Conservation (phyloP, 495 filamentous ascomycete species). For the Glonium stellatum region DNA sequence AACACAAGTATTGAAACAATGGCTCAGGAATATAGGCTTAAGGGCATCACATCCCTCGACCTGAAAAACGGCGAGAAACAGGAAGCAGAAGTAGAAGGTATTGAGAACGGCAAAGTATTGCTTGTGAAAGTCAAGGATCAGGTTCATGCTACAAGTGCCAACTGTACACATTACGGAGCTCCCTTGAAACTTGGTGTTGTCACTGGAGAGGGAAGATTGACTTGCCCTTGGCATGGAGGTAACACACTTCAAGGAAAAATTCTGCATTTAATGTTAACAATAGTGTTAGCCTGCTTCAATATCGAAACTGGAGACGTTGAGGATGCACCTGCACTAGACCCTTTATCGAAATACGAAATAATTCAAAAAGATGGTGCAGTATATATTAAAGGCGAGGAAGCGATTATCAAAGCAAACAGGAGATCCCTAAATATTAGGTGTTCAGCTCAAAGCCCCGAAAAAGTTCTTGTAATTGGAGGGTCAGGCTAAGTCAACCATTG, state of each 20-base stretch:
- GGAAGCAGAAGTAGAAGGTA: slow-evolving; percentile 83
- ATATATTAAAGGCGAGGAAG: slow-evolving; percentile 76
- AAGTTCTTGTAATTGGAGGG: slow-evolving; percentile 82
- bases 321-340: slow-evolving; percentile 82
- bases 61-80: slow-evolving; percentile 73
- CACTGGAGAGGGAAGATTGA: slow-evolving; percentile 72
- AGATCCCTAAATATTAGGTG: slow-evolving; percentile 69
- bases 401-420: slow-evolving; percentile 67
- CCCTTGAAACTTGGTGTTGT: slow-evolving; percentile 79
- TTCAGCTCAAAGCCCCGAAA: slow-evolving; percentile 54
- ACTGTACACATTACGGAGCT: slow-evolving; percentile 91
- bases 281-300: slow-evolving; percentile 73
- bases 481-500: slow-evolving; percentile 32
- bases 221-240: slow-evolving; percentile 96
- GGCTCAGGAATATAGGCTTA: slow-evolving; percentile 78
- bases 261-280: background rate
- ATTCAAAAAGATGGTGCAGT: slow-evolving; percentile 71
- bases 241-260: slow-evolving; percentile 20
- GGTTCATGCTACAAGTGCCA: slow-evolving; percentile 71
- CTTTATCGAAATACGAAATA: slow-evolving; percentile 71
- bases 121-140: slow-evolving; percentile 68
- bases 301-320: slow-evolving; percentile 86
- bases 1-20: slow-evolving; percentile 37
- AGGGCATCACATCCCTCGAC: slow-evolving; percentile 63
- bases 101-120: slow-evolving; percentile 77